Evolutionary conservation across 202 grass and related monocot species (phyloP).

Genomic region (Dendrocalamus latiflorus): DNA sequence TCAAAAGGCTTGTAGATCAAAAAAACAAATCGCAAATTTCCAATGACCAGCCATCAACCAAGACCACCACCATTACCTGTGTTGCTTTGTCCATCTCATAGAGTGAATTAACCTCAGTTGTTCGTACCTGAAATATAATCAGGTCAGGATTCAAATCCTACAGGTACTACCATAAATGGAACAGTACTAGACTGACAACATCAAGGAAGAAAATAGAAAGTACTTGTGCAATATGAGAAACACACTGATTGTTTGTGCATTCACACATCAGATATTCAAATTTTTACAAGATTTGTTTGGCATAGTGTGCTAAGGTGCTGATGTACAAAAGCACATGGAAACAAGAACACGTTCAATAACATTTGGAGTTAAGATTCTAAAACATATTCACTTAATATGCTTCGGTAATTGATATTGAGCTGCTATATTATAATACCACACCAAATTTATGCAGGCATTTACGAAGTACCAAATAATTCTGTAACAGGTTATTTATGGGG

Average conservation of each 20-base stretch:
- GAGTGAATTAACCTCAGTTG: constrained; percentile 71
- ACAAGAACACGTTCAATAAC: not conserved
- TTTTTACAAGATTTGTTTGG: not conserved
- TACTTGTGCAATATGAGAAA: not conserved
- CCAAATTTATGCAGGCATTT: not conserved
- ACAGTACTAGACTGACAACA: not conserved
- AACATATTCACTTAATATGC: not conserved
- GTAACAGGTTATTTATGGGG: not conserved
- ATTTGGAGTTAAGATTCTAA: not conserved
- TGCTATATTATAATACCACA: not conserved
- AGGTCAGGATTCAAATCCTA: constrained; percentile 18
- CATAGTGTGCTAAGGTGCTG: not conserved
- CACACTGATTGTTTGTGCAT: not conserved
- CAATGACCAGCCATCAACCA: not conserved
- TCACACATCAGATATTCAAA: not conserved
- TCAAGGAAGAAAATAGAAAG: not conserved
- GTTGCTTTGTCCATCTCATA: constrained; percentile 96
- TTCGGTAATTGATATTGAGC: not conserved
- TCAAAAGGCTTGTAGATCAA: not conserved
- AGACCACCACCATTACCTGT: constrained; percentile 41
- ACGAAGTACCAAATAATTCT: not conserved
- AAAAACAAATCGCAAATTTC: not conserved
- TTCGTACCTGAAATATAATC: constrained; percentile 50
- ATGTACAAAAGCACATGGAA: not conserved
- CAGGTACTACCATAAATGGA: not conserved